Conservation (phyloP, 2,329 filamentous ascomycete species). For the Cercospora sp. region DNA sequence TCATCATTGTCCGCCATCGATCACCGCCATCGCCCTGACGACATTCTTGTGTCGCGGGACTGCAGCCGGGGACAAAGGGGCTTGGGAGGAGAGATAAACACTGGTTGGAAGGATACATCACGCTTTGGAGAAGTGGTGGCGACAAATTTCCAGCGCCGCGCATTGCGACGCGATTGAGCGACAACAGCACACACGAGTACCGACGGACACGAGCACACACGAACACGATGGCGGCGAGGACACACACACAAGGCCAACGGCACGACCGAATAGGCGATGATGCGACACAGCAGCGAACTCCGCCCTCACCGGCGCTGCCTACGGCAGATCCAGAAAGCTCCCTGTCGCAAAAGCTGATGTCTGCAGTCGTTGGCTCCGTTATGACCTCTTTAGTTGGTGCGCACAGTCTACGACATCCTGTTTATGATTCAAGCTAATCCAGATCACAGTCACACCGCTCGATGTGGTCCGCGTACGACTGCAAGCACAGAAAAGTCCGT, state of each 20-base stretch:
- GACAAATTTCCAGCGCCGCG: not conserved
- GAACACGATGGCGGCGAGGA: slow-evolving; percentile 2
- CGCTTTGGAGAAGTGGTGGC: not conserved
- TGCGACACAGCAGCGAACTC: slow-evolving; percentile 6
- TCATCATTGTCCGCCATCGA: slow-evolving; percentile 8
- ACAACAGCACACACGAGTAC: not conserved
- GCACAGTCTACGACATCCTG: slow-evolving; percentile 28
- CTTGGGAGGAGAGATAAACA: not conserved
- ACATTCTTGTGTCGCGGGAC: not conserved
- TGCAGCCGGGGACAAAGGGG: not conserved
- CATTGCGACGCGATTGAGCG: slow-evolving; percentile 5
- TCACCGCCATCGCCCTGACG: slow-evolving; percentile 3
- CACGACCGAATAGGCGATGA: slow-evolving; percentile 43
- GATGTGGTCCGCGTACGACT: slow-evolving; percentile 95
- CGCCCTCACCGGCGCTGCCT: slow-evolving; percentile 23
- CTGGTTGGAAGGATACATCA: no score
- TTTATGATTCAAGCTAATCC: not conserved
- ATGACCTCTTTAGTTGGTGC: slow-evolving; percentile 85
- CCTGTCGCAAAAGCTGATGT: slow-evolving; percentile 87
- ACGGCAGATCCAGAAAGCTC: slow-evolving; percentile 63
- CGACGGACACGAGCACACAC: not conserved
- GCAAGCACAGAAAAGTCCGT: slow-evolving; percentile 73
- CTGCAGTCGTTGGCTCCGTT: slow-evolving; percentile 85
- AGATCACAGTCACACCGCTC: slow-evolving; percentile 77
- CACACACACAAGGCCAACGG: slow-evolving; percentile 40